Evolutionary conservation across 2,329 filamentous ascomycete genomes (phyloP), one percentile per base, ranked within the genome.

Genomic region (Cadophora sp.): DNA sequence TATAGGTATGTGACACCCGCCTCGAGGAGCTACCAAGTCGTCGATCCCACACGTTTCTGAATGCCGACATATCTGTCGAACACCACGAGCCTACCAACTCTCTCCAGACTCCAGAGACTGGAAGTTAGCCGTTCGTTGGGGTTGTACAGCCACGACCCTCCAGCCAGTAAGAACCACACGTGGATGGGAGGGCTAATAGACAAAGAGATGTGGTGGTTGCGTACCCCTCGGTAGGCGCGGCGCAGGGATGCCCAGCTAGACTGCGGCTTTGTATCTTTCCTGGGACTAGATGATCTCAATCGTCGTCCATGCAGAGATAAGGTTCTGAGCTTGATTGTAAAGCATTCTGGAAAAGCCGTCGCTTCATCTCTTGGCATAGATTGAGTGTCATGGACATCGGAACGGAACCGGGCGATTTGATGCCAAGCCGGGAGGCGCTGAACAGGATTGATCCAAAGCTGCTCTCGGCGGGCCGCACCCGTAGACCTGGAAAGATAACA

Each of bases 21-120:
- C 45, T 22, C n/a, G 8, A 48, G 5, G 45, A 48, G 45, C 45
- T 16, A 13, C n/a, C n/a, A 11, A 20, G n/a, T 48, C 8, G 45
- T 20, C 45, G 45, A 48, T 48, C 45, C n/a, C 45, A 48, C 45
- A 48, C 45, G 45, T 48, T 48, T 13, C n/a, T 48, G 14, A 47
- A n/a, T n/a, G 7, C n/a, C 16, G 13, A 24, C 18, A 22, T 20
- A 18, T 6, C n/a, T 20, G 20, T 48, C n/a, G 8, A 48, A 48
- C 20, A 48, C n/a, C 11, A 11, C 45, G 11, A 22, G 45, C 45
- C n/a, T 48, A 22, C 45, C 45, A 48, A 20, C 11, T 39, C 11
- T 13, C 11, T 2, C 11, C 36, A 39, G 7, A 39, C 6, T 30
- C 27, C 27, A 39, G 8, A 9, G 11, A 39, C 36, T 39, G 36